phyloP scores from a whole-genome alignment of 2,329 filamentous ascomycete genomes.

The Sphaerulina vaccinii region DNA sequence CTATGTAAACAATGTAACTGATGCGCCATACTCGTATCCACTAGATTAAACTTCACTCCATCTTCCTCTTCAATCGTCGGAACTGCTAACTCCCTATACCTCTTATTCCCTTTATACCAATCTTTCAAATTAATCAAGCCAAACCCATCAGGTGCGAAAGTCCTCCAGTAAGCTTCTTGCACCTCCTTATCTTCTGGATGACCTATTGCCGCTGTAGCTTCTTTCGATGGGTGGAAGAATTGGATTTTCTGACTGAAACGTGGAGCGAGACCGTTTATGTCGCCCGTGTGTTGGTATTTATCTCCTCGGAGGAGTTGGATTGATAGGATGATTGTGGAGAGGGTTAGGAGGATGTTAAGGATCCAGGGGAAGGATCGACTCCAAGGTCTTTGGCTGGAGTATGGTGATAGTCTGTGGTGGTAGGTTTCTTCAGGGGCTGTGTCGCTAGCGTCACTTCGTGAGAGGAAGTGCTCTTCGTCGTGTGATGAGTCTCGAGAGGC shows the following conservation, averaged over 20 bases:
- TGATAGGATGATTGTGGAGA: background rate
- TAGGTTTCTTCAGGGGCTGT: background rate
- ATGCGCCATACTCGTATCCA: slow-evolving; percentile 14
- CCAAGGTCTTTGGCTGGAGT: slow-evolving; percentile 2
- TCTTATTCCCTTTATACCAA: background rate
- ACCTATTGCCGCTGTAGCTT: slow-evolving; percentile 8
- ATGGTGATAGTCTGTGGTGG: background rate
- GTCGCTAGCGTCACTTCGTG: background rate
- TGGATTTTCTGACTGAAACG: slow-evolving; percentile 8
- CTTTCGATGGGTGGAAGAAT: slow-evolving; percentile 6
- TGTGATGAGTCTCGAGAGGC: background rate
- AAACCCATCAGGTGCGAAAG: slow-evolving; percentile 13
- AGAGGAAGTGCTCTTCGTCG: background rate
- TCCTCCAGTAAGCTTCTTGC: slow-evolving; percentile 12
- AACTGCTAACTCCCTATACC: slow-evolving; percentile 2
- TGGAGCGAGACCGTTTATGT: slow-evolving; percentile 13
- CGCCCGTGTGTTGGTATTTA: slow-evolving; percentile 12
- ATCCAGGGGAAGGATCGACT: slow-evolving; percentile 9
- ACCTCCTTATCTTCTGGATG: slow-evolving; percentile 5
- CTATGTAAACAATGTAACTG: slow-evolving; percentile 13
- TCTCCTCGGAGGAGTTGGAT: slow-evolving; percentile 5
- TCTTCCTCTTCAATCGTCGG: slow-evolving; percentile 10
- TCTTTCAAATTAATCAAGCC: slow-evolving; percentile 10
- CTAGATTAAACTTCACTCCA: slow-evolving; percentile 10
- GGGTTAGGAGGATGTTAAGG: slow-evolving; percentile 2